Percentiles rank a stretch among this genome's conserved stretches.
Evolutionary conservation across 495 filamentous ascomycete genomes (phyloP).

Genomic region (Aspergillus nanangensis): DNA sequence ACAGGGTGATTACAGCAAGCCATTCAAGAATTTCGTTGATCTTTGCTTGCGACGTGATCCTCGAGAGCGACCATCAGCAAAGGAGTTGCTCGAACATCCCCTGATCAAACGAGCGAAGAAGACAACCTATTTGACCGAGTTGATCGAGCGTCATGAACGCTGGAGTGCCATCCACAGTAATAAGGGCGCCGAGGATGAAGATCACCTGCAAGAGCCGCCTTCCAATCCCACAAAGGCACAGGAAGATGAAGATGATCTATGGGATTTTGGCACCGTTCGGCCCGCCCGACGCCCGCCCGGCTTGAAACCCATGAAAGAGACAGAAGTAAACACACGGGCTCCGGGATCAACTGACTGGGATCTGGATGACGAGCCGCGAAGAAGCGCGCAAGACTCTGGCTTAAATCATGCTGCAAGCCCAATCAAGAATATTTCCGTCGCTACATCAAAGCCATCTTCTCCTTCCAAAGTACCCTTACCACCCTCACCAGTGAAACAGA

Average conservation of each 20-base stretch:
- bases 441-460: conserved; percentile 24
- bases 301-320: conserved; percentile 67
- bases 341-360: conserved; percentile 38
- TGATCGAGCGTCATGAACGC: conserved; percentile 84
- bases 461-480: conserved; percentile 64
- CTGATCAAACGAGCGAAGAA: conserved; percentile 89
- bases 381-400: conserved; percentile 18
- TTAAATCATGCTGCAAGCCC: no score
- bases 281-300: conserved; percentile 55
- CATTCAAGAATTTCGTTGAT: conserved; percentile 94
- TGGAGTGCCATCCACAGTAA: conserved; percentile 69
- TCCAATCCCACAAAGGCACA: conserved; percentile 13
- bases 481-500: conserved; percentile 29
- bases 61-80: conserved; percentile 79
- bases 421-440: conserved; percentile 8
- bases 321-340: conserved; percentile 62
- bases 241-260: conserved; percentile 71
- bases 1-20: conserved; percentile 79
- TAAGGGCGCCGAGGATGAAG: conserved; percentile 56
- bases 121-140: conserved; percentile 82
- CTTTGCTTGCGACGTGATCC: conserved; percentile 84
- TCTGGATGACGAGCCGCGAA: conserved; percentile 35
- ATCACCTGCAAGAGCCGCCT: conserved; percentile 41
- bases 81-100: conserved; percentile 81
- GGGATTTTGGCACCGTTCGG: conserved; percentile 93